Base-by-base conservation (phyloP, 495 filamentous ascomycete species). In the Clohesyomyces aquaticus region DNA sequence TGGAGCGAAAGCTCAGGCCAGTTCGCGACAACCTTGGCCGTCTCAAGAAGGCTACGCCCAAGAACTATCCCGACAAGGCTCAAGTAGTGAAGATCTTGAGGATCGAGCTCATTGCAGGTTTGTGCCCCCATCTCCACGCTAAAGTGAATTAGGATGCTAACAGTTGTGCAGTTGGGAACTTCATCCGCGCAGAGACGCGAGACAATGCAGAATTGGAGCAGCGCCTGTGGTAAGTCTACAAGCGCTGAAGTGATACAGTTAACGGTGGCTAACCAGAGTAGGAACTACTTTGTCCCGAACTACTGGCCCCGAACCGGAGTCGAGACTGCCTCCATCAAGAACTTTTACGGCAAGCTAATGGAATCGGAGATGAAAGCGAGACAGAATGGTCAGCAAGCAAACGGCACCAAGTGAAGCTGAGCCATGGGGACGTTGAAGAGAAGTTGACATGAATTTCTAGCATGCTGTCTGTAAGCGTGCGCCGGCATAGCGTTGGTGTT, bases 1-100 rank as follows among this genome's bases (percentile, higher is more conserved):
- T 85, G n/a, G 78, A 78, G 58, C 74, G 76, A 64, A 76, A 87
- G 51, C 80, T 89, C 71, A 82, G 79, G 57, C 88, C 85, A 12
- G 82, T 88, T 47, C 79, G 77, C 51, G 77, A 81, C 11, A 85
- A 83, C 59, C 74, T 91, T 6, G 80, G 80, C 52, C 77, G 77
- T 32, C 80, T 91, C 2, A 75, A 79, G 18, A 76, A 75, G 50
- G 85, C 87, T n/a, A 89, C 83, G 0, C 87, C 84, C 60, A 83
- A 85, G 61, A 81, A 82, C 45, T 81, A 86, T 48, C 85, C 83
- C 35, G 81, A 80, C 45, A 83, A 85, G 65, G 76, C 80, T 29
- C 79, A 81, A 55, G 79, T 87, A 14, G 83, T 87, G 21, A 74
- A 73, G 41, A 76, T 82, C n/a, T 73, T 86, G 65, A 82, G 79